Evolutionary conservation across 345 rosid genomes (phyloP).

Genomic region (Gossypium longicalyx): DNA sequence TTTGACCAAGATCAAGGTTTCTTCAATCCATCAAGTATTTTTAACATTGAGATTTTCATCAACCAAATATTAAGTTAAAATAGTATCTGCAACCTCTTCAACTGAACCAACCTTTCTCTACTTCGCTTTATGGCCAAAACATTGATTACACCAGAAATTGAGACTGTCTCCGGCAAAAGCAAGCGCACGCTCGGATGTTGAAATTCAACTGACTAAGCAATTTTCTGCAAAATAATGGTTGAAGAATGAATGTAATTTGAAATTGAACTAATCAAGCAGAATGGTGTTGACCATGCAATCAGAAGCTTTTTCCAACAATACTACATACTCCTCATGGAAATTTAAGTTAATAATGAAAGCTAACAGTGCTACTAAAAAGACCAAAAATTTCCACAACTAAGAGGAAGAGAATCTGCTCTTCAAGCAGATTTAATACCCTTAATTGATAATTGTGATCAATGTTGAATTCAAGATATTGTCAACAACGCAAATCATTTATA

Average conservation of each 20-base stretch:
- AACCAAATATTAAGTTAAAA: constrained; percentile 33
- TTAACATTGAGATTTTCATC: constrained; percentile 22
- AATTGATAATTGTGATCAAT: neutral
- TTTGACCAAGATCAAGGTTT: constrained; percentile 21
- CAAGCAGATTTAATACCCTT: too few relatives aligned
- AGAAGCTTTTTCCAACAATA: neutral
- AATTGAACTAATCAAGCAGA: neutral
- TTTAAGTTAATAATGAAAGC: too few relatives aligned
- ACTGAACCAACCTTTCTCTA: constrained; percentile 20
- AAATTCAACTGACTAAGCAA: constrained; percentile 30
- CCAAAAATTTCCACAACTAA: too few relatives aligned
- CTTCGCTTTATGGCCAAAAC: constrained; percentile 29
- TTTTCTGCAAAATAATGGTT: constrained; percentile 30
- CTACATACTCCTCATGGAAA: neutral
- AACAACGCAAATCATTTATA: neutral
- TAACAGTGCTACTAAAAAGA: too few relatives aligned
- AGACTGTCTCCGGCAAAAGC: constrained; percentile 32
- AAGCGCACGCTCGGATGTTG: constrained; percentile 28
- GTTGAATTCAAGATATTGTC: neutral
- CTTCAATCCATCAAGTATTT: constrained; percentile 24
- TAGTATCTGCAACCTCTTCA: constrained; percentile 26
- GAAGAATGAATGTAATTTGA: neutral
- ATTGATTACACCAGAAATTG: constrained; percentile 27
- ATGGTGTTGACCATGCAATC: neutral
- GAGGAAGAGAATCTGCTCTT: too few relatives aligned